Conservation (phyloP, 1,284 basidiomycete species). For the Ustilago esculenta region DNA sequence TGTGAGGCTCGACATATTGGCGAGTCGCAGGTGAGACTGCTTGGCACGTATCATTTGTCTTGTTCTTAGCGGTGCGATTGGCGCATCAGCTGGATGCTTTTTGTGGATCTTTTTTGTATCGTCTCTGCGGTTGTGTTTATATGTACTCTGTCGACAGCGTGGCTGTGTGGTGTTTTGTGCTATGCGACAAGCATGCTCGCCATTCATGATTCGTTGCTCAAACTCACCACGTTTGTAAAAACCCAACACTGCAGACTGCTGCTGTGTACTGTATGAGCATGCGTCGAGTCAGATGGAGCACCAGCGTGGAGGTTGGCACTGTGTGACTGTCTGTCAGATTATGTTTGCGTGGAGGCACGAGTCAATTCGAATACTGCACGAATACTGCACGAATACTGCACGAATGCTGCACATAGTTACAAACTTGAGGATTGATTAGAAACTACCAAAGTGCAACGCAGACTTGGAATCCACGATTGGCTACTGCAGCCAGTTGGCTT, state of each 20-base stretch:
- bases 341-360: conserved; percentile 8
- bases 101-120: neutral
- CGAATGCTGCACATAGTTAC: too few species aligned
- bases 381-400: too few species aligned
- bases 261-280: too few species aligned
- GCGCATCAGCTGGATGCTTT: conserved; percentile 1
- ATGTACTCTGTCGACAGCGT: conserved; percentile 21
- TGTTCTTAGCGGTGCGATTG: conserved; percentile 8
- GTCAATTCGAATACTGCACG: too few species aligned
- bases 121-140: conserved; percentile 1
- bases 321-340: conserved; percentile 10
- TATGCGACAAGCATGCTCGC: too few species aligned
- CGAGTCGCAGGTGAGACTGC: conserved; percentile 24
- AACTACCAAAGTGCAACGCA: too few species aligned
- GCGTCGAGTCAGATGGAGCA: conserved; percentile 21
- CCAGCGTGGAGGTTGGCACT: conserved; percentile 6
- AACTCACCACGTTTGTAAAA: too few species aligned
- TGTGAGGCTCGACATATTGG: neutral
- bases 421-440: too few species aligned
- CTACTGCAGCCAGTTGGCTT: neutral
- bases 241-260: too few species aligned
- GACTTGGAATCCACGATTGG: conserved; percentile 11
- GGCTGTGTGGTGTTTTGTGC: too few species aligned
- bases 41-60: conserved; percentile 2
- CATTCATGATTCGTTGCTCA: too few species aligned